Percentiles rank a stretch among this genome's conserved stretches.
These are phyloP conservation scores for Coemansia sp. DNA, from an alignment of 192 early-diverging fungal genomes.

Conservation along the genomic window DNA sequence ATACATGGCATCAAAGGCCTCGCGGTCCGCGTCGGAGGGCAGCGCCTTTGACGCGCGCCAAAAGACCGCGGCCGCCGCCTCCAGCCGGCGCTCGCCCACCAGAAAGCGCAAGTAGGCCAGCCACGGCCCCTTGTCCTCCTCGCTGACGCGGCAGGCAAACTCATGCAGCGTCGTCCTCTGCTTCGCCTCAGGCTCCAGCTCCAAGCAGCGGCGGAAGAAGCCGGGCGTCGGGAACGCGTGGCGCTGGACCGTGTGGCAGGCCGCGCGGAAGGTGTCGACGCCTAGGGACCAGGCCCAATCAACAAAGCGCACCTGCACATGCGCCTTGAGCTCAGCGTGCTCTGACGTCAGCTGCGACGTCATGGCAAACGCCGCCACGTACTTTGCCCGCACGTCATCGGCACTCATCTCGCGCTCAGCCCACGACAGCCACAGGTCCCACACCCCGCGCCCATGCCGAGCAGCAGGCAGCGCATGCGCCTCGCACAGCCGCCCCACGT, in stretches of 20 bases:
- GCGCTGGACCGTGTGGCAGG: conserved; percentile 53
- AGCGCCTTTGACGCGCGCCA: conserved; percentile 37
- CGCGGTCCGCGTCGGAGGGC: not conserved
- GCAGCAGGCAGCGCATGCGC: conserved; percentile 30
- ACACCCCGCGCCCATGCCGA: conserved; percentile 46
- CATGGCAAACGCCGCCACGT: conserved; percentile 53
- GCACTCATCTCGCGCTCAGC: conserved; percentile 18
- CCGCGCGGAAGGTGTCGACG: conserved; percentile 52
- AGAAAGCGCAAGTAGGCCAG: conserved; percentile 33
- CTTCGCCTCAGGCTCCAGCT: conserved; percentile 54
- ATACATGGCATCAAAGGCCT: conserved; percentile 17
- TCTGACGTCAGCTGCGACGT: conserved; percentile 52
- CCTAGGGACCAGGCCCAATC: conserved; percentile 55
- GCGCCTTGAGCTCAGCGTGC: conserved; percentile 51
- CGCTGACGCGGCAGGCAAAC: conserved; percentile 29
- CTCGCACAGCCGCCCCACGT: conserved; percentile 48
- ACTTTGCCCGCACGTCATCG: conserved; percentile 52
- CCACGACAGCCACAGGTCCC: conserved; percentile 44
- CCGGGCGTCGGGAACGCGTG: conserved; percentile 60
- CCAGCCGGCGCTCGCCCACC: conserved; percentile 7
- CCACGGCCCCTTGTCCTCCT: conserved; percentile 24
- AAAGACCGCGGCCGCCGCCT: conserved; percentile 22
- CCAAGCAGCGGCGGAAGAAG: conserved; percentile 64
- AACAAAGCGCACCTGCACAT: conserved; percentile 57
- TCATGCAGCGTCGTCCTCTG: conserved; percentile 27